Evolutionary conservation across 768 basidiomycete genomes (phyloP), one percentile per base, ranked within the genome.

Genomic region (Chiua virens): DNA sequence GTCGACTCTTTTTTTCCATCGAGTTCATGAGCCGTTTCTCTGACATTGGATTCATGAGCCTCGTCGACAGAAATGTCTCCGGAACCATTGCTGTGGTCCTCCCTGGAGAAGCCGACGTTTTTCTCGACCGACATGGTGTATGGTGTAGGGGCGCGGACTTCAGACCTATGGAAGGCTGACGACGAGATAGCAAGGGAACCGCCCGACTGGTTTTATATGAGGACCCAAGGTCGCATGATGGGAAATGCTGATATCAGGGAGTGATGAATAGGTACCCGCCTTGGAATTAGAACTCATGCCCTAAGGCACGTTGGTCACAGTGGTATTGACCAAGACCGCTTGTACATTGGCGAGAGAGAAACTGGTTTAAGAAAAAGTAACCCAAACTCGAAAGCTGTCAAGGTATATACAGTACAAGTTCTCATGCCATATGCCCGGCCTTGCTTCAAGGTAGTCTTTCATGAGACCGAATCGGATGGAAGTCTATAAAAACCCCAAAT

Each of bases 1-100:
- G 82, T 61, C 13, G 57, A 61, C 59, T 82, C 78, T 56, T 71
- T 81, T 21, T 60, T 54, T n/a, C n/a, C n/a, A 10, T 48, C 38
- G 38, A 61, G 56, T 32, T 56, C 48, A 21, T 58, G 59, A 32
- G 49, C 51, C 35, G 57, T 50, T 35, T 40, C 50, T 49, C 62
- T 60, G 32, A 58, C 50, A 39, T 54, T 34, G 1, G 46, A 42
- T 32, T 56, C 67, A 30, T 61, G 57, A 44, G 59, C 38, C n/a
- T n/a, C n/a, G 41, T 60, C 45, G 38, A 58, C 53, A 34, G 65
- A 50, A 49, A 55, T 27, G 11, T 65, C 54, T 18, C 27, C 54
- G 23, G 44, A 52, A 15, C 17, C 51, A 34, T 8, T 41, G 35
- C 47, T 45, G 44, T 55, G 39, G 20, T 44, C 55, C 43, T 20